Evolutionary conservation across 140 eudicot genomes (phyloP).

Genomic region (Bidens hawaiensis): DNA sequence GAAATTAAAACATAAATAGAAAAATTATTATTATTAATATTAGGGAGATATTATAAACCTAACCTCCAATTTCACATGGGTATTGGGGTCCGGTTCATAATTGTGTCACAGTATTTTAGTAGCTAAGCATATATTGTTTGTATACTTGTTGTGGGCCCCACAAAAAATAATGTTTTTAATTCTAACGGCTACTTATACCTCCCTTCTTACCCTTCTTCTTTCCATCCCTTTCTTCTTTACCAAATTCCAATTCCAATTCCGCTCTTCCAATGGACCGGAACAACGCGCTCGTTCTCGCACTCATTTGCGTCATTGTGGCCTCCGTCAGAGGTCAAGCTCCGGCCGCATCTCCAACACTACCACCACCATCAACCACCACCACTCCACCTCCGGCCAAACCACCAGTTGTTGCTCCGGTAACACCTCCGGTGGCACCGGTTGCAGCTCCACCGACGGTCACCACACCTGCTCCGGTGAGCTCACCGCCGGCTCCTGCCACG

Average conservation of each 20-base stretch:
- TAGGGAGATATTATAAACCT: slow-evolving; percentile 5
- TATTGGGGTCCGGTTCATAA: slow-evolving; percentile 7
- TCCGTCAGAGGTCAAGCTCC: slow-evolving; percentile 69
- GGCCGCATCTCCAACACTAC: slow-evolving; percentile 46
- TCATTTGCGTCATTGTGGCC: slow-evolving; percentile 45
- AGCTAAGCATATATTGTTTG: neutral
- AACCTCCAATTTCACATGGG: slow-evolving; percentile 26
- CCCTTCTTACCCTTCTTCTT: neutral
- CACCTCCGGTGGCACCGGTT: too few species aligned
- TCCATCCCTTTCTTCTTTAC: slow-evolving; percentile 6
- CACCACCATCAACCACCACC: slow-evolving; percentile 33
- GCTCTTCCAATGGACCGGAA: slow-evolving; percentile 37
- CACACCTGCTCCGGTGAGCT: slow-evolving; percentile 26
- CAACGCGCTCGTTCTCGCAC: slow-evolving; percentile 24
- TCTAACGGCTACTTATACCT: slow-evolving; percentile 46
- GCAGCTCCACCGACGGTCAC: slow-evolving; percentile 32
- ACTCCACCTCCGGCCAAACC: slow-evolving; percentile 27
- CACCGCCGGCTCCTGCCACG: slow-evolving; percentile 24
- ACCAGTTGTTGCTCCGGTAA: slow-evolving; percentile 12
- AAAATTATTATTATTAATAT: too few species aligned
- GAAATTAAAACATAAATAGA: too few species aligned
- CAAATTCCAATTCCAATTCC: neutral
- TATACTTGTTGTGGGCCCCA: slow-evolving; percentile 8
- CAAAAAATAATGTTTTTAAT: neutral
- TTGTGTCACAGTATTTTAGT: slow-evolving; percentile 7